Conservation (phyloP, 495 filamentous ascomycete genomes). For the Lophium mytilinum region DNA sequence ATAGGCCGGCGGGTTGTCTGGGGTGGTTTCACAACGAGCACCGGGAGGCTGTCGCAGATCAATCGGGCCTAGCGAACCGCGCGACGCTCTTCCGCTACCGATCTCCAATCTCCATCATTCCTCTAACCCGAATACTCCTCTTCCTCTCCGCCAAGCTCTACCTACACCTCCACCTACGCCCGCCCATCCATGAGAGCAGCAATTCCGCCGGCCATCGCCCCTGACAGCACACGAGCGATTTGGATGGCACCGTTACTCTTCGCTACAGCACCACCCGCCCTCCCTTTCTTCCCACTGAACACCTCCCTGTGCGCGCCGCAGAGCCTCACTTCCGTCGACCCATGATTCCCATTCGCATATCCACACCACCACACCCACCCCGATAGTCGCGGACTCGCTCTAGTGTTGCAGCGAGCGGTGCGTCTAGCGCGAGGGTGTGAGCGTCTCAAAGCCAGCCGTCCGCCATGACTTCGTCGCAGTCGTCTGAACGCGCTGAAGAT, state of each 20-base stretch:
- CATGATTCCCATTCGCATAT: slow-evolving; percentile 10
- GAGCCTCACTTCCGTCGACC: slow-evolving; percentile 3
- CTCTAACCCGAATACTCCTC: neutral
- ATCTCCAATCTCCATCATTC: neutral
- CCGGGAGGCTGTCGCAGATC: neutral
- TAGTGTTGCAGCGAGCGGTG: neutral
- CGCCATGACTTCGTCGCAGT: slow-evolving; percentile 4
- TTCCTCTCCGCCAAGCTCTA: neutral
- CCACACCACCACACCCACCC: neutral
- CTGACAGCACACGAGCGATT: neutral
- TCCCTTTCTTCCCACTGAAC: neutral
- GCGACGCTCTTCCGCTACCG: neutral
- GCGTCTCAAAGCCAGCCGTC: neutral
- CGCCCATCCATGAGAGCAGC: neutral
- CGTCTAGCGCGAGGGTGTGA: neutral
- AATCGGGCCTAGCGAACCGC: neutral
- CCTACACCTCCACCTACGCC: neutral
- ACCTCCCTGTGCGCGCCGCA: neutral
- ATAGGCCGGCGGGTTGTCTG: neutral
- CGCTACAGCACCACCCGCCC: neutral
- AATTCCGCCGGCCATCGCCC: neutral
- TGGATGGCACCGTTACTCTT: neutral
- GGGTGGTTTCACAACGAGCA: neutral
- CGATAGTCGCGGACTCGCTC: slow-evolving; percentile 8
- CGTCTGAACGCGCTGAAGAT: slow-evolving; percentile 8